Evolutionary conservation across 495 filamentous ascomycete species (phyloP), one percentile per base, ranked within the genome.

Genomic region (Aspergillus leporis): DNA sequence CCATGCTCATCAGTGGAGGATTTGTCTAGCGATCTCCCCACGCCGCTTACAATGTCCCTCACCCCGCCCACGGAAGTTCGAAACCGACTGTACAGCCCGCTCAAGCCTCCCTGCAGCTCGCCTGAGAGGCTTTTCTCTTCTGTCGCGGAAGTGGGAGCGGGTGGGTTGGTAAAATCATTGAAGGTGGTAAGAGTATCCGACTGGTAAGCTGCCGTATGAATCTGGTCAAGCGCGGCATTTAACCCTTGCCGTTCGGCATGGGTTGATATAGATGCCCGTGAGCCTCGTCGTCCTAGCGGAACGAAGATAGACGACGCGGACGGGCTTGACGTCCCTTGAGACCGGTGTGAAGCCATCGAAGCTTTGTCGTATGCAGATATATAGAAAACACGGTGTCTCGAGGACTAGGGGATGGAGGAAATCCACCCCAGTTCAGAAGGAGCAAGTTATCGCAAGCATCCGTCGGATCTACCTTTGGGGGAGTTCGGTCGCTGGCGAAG

Each of bases 131-230:
- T 81, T 66, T 90, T 92, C 46, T 74, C 84, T 61, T 95, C 91
- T 23, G 73, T 71, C 18, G 75, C 72, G 4, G 84, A 76, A 18
- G 75, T 71, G 0, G 83, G 70, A 22, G 66, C 68, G 5, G 80
- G 79, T 10, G 79, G 81, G 46, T 71, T 75, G 0, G 79, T 79
- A 56, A 94, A 90, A 50, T 95, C 92, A 72, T 93, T 92, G 74
- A 97, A 97, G 19, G 90, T 91, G 10, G 91, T 96, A 13, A 96
- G 77, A 34, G 83, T 80, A 32, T 87, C 88, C 13, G 90, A 88
- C 60, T 90, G 89, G 62, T 88, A 93, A 6, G 92, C 90, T 21
- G 88, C 79, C 16, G 74, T 90, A 73, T 97, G 92, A 34, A 96
- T 96, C 53, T 90, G 85, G 70, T 94, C 90, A 34, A 97, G 83